Percentiles rank a stretch among this genome's conserved stretches.
phyloP scores from a whole-genome alignment of 192 early-diverging fungal species.

The Physocladia obscura region DNA sequence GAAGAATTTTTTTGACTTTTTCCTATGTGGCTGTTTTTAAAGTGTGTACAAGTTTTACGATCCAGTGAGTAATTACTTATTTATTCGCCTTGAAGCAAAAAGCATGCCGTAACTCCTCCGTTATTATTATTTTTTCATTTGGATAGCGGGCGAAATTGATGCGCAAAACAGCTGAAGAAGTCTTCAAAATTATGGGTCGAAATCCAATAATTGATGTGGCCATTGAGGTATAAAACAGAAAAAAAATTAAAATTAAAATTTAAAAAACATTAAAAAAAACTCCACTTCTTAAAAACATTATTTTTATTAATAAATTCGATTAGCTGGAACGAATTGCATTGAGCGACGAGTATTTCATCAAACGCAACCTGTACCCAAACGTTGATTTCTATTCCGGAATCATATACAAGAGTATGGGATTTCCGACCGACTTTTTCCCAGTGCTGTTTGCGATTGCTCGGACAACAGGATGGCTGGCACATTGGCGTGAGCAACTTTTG shows the following conservation, averaged over 20 bases:
- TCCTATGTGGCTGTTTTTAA: background rate
- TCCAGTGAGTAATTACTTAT: constrained; percentile 32
- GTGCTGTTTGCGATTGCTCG: constrained; percentile 63
- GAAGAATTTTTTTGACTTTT: background rate
- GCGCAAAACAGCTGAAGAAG: constrained; percentile 51
- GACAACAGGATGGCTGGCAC: constrained; percentile 63
- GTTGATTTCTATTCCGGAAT: constrained; percentile 52
- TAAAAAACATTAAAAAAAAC: too few relatives aligned
- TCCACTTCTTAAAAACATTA: background rate
- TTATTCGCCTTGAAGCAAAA: background rate
- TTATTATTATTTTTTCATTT: background rate
- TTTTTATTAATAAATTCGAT: background rate
- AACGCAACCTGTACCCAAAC: constrained; percentile 66
- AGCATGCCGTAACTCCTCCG: background rate
- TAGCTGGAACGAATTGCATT: constrained; percentile 58
- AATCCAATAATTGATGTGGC: constrained; percentile 65
- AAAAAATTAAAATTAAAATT: too few relatives aligned
- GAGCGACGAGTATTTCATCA: constrained; percentile 63
- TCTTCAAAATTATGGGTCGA: constrained; percentile 65
- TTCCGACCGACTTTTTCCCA: constrained; percentile 74
- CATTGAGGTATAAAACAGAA: too few relatives aligned
- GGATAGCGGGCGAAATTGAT: constrained; percentile 59
- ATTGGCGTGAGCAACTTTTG: constrained; percentile 63
- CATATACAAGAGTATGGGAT: constrained; percentile 69
- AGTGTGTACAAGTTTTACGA: constrained; percentile 68